Evolutionary conservation across 805 yeast genomes (phyloP).

Genomic region (Lipomyces lipofer): DNA sequence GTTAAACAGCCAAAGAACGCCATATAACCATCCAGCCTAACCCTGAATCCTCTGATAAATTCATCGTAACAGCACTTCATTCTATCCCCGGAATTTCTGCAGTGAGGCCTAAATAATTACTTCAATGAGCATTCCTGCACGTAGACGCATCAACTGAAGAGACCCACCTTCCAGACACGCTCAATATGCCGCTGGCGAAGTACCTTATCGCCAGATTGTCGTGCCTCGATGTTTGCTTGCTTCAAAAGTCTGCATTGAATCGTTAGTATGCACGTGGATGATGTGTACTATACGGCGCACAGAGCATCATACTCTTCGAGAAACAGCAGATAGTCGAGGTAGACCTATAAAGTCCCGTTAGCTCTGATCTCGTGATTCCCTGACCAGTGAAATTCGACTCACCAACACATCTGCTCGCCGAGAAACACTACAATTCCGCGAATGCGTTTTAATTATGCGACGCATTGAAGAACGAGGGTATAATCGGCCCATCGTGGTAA

Average conservation of each 20-base stretch:
- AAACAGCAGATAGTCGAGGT: constrained; percentile 26
- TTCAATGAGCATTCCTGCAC: too few relatives aligned
- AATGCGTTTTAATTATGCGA: constrained; percentile 7
- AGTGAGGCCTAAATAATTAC: constrained; percentile 2
- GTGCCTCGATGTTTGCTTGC: constrained; percentile 21
- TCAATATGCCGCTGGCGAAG: constrained; percentile 21
- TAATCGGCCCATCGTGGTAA: constrained; percentile 12
- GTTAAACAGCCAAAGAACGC: too few relatives aligned
- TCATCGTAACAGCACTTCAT: too few relatives aligned
- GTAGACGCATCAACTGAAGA: too few relatives aligned
- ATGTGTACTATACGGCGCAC: too few relatives aligned
- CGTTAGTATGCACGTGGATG: too few relatives aligned
- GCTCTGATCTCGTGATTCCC: too few relatives aligned
- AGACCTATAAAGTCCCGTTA: constrained; percentile 17
- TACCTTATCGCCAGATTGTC: constrained; percentile 21
- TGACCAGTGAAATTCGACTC: not conserved
- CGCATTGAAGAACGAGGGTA: constrained; percentile 25
- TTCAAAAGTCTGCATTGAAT: constrained; percentile 14
- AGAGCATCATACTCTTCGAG: constrained; percentile 24
- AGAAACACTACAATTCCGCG: constrained; percentile 7
- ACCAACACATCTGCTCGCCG: constrained; percentile 26
- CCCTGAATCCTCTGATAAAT: too few relatives aligned
- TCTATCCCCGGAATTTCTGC: constrained; percentile 15
- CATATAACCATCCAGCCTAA: too few relatives aligned
- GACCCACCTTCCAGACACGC: constrained; percentile 19